Conservation (phyloP, 208 protist species). For the Jaenimonas drosophilae region DNA sequence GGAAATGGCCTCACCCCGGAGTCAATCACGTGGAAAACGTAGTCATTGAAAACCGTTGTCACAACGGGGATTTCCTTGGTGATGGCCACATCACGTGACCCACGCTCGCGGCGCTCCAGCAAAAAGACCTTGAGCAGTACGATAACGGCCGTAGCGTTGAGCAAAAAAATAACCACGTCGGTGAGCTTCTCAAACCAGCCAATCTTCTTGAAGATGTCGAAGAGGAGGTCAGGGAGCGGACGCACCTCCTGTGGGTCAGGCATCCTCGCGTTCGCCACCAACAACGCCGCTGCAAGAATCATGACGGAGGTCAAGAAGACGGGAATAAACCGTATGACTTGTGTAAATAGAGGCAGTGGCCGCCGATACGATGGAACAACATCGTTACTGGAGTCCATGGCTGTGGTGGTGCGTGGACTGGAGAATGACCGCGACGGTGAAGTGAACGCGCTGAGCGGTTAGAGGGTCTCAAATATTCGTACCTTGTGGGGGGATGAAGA, state of each 20-base stretch:
- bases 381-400: no score
- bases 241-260: slow-evolving; percentile 41
- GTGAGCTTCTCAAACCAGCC: slow-evolving; percentile 24
- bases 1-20: slow-evolving; percentile 22
- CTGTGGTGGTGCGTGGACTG: no score
- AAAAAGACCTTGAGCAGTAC: slow-evolving; percentile 55
- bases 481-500: no score
- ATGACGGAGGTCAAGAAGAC: slow-evolving; percentile 41
- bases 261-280: slow-evolving; percentile 73
- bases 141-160: slow-evolving; percentile 29
- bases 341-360: slow-evolving; percentile 56
- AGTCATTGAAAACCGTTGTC: slow-evolving; percentile 12
- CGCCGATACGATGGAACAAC: slow-evolving; percentile 30
- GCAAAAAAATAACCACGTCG: slow-evolving; percentile 41
- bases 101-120: slow-evolving; percentile 25
- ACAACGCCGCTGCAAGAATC: slow-evolving; percentile 41
- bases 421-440: no score
- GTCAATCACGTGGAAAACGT: slow-evolving; percentile 44
- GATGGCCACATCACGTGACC: slow-evolving; percentile 9
- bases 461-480: no score
- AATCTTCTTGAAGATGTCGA: slow-evolving; percentile 56
- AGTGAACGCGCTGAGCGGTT: no score
- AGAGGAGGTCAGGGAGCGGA: slow-evolving; percentile 61
- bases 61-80: slow-evolving; percentile 12
- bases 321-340: slow-evolving; percentile 46